Conservation (phyloP, 306 rosid genomes). For the Dalbergia cultrata region DNA sequence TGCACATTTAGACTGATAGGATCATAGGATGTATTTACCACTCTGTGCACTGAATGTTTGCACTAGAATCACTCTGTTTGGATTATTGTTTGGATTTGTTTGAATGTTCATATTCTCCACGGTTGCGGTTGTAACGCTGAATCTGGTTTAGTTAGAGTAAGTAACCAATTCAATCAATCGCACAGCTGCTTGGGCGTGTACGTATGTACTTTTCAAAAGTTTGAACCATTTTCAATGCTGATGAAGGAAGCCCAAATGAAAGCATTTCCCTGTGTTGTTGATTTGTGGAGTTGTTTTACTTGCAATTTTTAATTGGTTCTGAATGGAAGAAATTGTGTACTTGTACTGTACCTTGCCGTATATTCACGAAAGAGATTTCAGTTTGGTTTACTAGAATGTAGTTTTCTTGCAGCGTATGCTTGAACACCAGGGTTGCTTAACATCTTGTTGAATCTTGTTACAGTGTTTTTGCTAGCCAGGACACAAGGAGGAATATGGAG, state of each 20-base stretch:
- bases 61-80: neutral
- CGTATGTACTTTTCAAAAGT: neutral
- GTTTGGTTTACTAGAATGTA: neutral
- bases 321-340: neutral
- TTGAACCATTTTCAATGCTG: neutral
- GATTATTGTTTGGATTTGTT: neutral
- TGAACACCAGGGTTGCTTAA: conserved; percentile 5
- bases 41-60: conserved; percentile 1
- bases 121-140: neutral
- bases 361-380: conserved; percentile 20
- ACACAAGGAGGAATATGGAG: conserved; percentile 45
- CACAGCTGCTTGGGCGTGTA: neutral
- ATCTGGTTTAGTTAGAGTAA: neutral
- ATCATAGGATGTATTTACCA: too few species aligned
- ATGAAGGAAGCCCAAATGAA: neutral
- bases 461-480: conserved; percentile 62
- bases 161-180: neutral
- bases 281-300: neutral
- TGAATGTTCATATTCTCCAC: neutral
- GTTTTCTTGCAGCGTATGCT: neutral
- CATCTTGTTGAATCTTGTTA: conserved; percentile 32
- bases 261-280: neutral
- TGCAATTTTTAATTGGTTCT: neutral
- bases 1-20: neutral
- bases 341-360: neutral